Percentiles rank a stretch among this genome's conserved stretches.
phyloP scores from a whole-genome alignment of 345 rosid species.

The Syzygium aqueum region DNA sequence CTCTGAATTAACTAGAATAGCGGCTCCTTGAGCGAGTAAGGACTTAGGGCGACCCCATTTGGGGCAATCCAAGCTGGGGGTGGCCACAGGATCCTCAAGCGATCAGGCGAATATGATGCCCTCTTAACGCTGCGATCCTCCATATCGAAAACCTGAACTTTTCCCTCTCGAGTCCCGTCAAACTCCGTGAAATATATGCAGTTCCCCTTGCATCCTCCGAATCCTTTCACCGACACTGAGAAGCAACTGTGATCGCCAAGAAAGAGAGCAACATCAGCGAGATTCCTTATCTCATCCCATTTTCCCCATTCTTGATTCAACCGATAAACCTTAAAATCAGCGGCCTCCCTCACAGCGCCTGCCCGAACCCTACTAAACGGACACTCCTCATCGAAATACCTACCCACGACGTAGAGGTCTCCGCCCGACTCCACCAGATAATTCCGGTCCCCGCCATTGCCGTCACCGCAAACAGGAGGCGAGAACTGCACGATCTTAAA shows the following conservation, averaged over 20 bases:
- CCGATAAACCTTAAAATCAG: constrained; percentile 23
- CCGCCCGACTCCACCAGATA: constrained; percentile 6
- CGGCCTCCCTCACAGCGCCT: neutral
- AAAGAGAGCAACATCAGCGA: constrained; percentile 16
- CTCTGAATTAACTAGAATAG: neutral
- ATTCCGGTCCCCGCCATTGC: neutral
- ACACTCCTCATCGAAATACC: neutral
- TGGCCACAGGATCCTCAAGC: constrained; percentile 4
- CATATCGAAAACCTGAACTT: neutral
- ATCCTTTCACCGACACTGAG: constrained; percentile 10
- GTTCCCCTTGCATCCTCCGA: constrained; percentile 5
- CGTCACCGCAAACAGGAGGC: neutral
- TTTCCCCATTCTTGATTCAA: constrained; percentile 19
- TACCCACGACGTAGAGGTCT: constrained; percentile 7
- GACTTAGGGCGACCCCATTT: neutral
- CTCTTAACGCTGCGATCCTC: neutral
- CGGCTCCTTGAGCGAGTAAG: neutral
- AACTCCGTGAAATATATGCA: neutral
- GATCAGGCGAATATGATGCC: neutral
- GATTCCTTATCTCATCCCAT: constrained; percentile 23
- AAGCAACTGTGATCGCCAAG: constrained; percentile 18
- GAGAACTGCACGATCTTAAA: neutral
- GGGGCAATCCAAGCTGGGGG: neutral
- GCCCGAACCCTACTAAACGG: neutral
- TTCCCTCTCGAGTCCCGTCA: too few relatives aligned